These are phyloP conservation scores for Grammothele lineata DNA, from an alignment of 768 basidiomycete genomes.

Conservation along the genomic window DNA sequence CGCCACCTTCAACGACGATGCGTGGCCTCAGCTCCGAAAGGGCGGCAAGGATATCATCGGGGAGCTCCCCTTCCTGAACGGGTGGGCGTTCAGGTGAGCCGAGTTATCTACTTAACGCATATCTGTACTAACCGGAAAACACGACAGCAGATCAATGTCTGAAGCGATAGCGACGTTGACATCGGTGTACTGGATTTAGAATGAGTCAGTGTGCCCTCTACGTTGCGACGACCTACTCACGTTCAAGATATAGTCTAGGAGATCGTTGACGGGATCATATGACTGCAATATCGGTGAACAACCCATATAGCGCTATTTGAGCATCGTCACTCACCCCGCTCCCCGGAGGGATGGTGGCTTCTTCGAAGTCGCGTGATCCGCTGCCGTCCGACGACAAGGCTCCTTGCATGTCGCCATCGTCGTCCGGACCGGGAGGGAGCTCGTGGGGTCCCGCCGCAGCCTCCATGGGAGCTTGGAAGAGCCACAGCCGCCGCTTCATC, in stretches of 20 bases:
- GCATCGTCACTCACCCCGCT: not conserved
- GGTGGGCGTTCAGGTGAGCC: not conserved
- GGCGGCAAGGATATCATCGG: not conserved
- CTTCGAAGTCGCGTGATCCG: not conserved
- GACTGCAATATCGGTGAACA: not conserved
- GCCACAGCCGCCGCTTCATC: slow-evolving; percentile 3
- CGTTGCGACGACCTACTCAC: not conserved
- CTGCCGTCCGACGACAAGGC: not conserved
- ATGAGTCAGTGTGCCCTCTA: too few species aligned
- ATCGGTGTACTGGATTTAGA: slow-evolving; percentile 7
- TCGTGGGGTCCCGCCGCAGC: slow-evolving; percentile 13
- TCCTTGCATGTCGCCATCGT: not conserved
- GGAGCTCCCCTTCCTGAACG: not conserved
- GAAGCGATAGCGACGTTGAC: slow-evolving; percentile 17
- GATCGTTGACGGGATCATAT: slow-evolving; percentile 11
- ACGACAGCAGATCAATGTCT: slow-evolving; percentile 8
- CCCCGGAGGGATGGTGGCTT: not conserved
- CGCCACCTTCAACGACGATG: not conserved
- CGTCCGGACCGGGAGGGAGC: not conserved
- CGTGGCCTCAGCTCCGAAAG: not conserved
- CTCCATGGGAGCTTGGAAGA: not conserved
- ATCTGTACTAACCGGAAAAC: not conserved
- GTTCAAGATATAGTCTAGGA: slow-evolving; percentile 19
- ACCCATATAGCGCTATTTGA: not conserved
- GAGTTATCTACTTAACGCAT: not conserved